Percentiles rank a stretch among this genome's conserved stretches.
These are phyloP conservation scores for Erodium maritimum DNA, from an alignment of 345 rosid genomes.

Conservation along the genomic window DNA sequence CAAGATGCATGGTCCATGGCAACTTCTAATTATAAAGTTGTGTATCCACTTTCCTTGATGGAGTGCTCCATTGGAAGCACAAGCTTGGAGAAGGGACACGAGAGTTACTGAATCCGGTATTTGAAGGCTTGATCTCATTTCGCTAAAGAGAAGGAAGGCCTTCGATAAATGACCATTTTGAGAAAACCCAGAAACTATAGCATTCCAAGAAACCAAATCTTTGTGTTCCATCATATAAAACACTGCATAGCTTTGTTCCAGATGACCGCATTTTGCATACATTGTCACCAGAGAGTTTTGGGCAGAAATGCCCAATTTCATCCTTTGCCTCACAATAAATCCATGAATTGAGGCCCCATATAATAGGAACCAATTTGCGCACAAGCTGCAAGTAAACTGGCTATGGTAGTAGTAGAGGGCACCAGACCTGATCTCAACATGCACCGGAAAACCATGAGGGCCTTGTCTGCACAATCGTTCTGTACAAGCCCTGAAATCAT, in stretches of 20 bases:
- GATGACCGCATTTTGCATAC: constrained; percentile 50
- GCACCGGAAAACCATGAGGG: constrained; percentile 31
- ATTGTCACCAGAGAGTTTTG: constrained; percentile 63
- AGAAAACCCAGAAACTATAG: constrained; percentile 58
- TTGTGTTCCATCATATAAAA: constrained; percentile 37
- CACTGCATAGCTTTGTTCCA: constrained; percentile 39
- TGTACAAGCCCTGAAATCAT: constrained; percentile 75
- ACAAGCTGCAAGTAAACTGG: constrained; percentile 56
- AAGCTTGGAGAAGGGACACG: constrained; percentile 62
- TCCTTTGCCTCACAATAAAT: constrained; percentile 37
- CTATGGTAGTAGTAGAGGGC: constrained; percentile 48
- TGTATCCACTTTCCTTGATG: constrained; percentile 58
- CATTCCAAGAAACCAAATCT: constrained; percentile 78
- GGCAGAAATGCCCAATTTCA: constrained; percentile 33
- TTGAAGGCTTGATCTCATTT: constrained; percentile 31
- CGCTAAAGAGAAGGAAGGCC: constrained; percentile 36
- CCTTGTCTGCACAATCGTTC: constrained; percentile 44
- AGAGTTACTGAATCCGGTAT: constrained; percentile 53
- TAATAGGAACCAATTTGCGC: constrained; percentile 40
- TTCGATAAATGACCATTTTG: constrained; percentile 40
- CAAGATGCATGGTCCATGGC: constrained; percentile 28
- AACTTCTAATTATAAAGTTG: constrained; percentile 37
- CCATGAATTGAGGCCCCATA: constrained; percentile 59
- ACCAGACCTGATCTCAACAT: constrained; percentile 38
- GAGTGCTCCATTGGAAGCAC: constrained; percentile 43